These are phyloP conservation scores for Nicotiana paniculata DNA, from an alignment of 257 asterid genomes.

Conservation along the genomic window DNA sequence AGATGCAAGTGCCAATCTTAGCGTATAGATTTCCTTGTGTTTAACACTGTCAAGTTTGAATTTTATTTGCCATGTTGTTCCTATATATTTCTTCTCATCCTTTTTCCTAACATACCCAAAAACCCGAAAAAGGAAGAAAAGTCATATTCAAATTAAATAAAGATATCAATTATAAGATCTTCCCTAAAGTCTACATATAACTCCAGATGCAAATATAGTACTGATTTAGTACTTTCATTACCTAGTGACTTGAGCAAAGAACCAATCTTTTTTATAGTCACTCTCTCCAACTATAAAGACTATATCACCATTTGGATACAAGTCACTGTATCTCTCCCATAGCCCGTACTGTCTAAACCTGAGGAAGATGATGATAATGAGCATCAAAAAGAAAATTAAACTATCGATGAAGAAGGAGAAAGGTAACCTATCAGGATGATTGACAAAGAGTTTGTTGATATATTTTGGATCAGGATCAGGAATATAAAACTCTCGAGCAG, in stretches of 20 bases:
- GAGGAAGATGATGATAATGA: conserved; percentile 8
- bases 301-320: conserved; percentile 62
- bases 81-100: conserved; percentile 31
- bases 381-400: neutral
- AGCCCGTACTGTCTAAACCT: conserved; percentile 91
- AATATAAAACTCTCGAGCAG: conserved; percentile 58
- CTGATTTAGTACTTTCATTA: conserved; percentile 3
- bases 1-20: conserved; percentile 75
- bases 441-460: conserved; percentile 43
- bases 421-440: conserved; percentile 55
- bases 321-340: conserved; percentile 70
- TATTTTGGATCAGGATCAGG: conserved; percentile 65
- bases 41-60: conserved; percentile 29
- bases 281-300: conserved; percentile 59
- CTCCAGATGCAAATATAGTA: neutral
- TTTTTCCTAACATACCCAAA: conserved; percentile 32
- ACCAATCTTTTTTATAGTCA: conserved; percentile 66
- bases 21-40: conserved; percentile 30
- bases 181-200: neutral
- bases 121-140: neutral
- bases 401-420: neutral
- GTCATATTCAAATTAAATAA: neutral
- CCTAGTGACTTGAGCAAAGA: conserved; percentile 85
- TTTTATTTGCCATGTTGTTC: conserved; percentile 69
- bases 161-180: neutral